Conservation (phyloP, 805 yeast genomes). For the Metschnikowia henanensis region DNA sequence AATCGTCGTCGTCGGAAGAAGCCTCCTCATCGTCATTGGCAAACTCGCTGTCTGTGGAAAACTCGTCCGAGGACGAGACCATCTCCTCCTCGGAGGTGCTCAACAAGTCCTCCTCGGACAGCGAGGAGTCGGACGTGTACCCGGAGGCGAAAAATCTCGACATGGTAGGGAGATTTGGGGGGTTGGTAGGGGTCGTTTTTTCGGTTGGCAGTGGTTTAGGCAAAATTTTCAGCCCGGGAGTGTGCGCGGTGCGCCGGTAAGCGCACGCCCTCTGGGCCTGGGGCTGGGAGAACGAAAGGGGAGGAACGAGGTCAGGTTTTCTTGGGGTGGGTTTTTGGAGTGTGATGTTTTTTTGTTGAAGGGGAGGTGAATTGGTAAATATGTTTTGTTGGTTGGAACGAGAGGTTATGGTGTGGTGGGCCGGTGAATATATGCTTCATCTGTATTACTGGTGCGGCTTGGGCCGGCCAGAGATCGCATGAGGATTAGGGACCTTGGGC, state of each 20-base stretch:
- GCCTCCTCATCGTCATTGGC: slow-evolving; percentile 42
- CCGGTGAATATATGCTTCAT: no score
- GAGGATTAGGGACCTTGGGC: no score
- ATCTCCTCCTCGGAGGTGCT: slow-evolving; percentile 62
- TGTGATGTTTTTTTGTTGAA: no score
- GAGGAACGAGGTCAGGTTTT: slow-evolving; percentile 4
- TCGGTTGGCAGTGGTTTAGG: slow-evolving; percentile 3
- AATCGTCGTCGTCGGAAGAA: slow-evolving; percentile 31
- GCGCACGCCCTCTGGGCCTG: slow-evolving; percentile 10
- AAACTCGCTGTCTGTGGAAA: slow-evolving; percentile 48
- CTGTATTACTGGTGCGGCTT: no score
- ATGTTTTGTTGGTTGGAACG: no score
- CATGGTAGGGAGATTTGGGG: slow-evolving; percentile 44
- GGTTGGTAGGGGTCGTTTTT: slow-evolving; percentile 1
- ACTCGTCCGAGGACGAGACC: slow-evolving; percentile 47
- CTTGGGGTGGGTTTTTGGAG: no score
- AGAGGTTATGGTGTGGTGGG: no score
- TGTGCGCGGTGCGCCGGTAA: slow-evolving; percentile 13
- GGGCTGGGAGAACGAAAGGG: not conserved
- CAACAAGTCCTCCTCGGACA: slow-evolving; percentile 51
- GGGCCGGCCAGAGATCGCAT: no score
- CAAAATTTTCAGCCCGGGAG: slow-evolving; percentile 15
- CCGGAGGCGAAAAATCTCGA: slow-evolving; percentile 85
- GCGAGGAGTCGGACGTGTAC: slow-evolving; percentile 56
- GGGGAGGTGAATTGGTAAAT: no score